Conservation (phyloP, 495 filamentous ascomycete genomes). For the Penicillium bialowiezense region DNA sequence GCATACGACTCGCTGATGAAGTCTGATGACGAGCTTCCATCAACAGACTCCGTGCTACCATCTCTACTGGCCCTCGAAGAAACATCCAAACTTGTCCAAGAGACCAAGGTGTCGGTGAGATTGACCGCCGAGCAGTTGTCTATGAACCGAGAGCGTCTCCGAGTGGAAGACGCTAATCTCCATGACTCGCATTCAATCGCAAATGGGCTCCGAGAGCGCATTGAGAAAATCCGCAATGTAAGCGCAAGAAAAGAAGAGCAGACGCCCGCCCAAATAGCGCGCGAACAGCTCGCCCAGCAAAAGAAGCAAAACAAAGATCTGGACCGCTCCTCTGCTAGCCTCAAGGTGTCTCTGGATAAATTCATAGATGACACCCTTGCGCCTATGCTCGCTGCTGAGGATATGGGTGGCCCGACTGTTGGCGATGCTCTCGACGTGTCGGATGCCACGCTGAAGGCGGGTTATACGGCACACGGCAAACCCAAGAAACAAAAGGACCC, state of each 20-base stretch:
- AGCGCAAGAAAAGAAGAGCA: constrained; percentile 53
- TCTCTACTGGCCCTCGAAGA: constrained; percentile 67
- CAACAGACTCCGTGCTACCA: constrained; percentile 63
- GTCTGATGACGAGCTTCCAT: constrained; percentile 60
- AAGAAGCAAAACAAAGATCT: constrained; percentile 55
- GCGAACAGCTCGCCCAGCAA: constrained; percentile 56
- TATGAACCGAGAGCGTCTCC: constrained; percentile 49
- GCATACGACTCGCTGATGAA: constrained; percentile 63
- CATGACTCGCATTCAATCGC: constrained; percentile 55
- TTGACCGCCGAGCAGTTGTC: constrained; percentile 54
- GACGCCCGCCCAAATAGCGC: constrained; percentile 56
- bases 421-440: constrained; percentile 68
- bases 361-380: constrained; percentile 75
- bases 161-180: constrained; percentile 58
- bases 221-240: constrained; percentile 52
- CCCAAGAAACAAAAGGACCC: constrained; percentile 57
- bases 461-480: constrained; percentile 71
- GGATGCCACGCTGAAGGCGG: constrained; percentile 57
- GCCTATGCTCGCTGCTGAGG: constrained; percentile 80
- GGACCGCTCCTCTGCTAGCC: constrained; percentile 49
- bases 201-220: constrained; percentile 55
- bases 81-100: constrained; percentile 58
- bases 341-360: constrained; percentile 62
- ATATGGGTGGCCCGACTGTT: constrained; percentile 79
- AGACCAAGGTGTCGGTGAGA: constrained; percentile 58